Evolutionary conservation across 78 protist genomes (phyloP).

Genomic region (Isochrysis galbana): DNA sequence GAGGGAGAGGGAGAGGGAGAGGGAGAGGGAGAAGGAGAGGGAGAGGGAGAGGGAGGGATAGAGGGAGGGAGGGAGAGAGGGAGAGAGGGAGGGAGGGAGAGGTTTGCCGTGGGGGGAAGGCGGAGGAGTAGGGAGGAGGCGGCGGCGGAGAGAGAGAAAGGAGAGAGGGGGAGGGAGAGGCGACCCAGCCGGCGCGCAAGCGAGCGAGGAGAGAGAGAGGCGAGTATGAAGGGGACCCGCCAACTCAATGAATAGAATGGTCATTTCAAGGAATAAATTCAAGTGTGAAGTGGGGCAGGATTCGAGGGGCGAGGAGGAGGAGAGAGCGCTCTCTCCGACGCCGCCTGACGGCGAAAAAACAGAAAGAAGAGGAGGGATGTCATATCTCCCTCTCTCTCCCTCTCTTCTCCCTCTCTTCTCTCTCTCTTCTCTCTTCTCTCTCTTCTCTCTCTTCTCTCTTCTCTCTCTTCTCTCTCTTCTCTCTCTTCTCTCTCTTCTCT

Average conservation of each 20-base stretch:
- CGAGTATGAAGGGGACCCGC: too few species aligned
- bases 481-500: too few species aligned
- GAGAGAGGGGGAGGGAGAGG: neutral
- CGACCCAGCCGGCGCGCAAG: neutral
- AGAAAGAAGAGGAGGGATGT: too few species aligned
- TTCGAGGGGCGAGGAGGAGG: too few species aligned
- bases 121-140: neutral
- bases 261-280: neutral
- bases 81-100: neutral
- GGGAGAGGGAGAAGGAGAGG: neutral
- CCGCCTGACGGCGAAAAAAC: too few species aligned
- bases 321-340: too few species aligned
- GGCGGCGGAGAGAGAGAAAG: neutral
- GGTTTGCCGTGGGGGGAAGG: neutral
- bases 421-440: too few species aligned
- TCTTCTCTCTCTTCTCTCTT: too few species aligned
- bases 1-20: too few species aligned
- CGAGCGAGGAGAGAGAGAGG: neutral
- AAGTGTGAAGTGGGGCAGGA: neutral
- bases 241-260: neutral
- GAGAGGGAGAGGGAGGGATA: neutral
- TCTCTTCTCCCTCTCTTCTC: too few species aligned
- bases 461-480: too few species aligned
- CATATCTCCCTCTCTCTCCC: too few species aligned
- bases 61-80: neutral